Conservation (phyloP, 1,284 basidiomycete species). For the Cryptococcus sp. region DNA sequence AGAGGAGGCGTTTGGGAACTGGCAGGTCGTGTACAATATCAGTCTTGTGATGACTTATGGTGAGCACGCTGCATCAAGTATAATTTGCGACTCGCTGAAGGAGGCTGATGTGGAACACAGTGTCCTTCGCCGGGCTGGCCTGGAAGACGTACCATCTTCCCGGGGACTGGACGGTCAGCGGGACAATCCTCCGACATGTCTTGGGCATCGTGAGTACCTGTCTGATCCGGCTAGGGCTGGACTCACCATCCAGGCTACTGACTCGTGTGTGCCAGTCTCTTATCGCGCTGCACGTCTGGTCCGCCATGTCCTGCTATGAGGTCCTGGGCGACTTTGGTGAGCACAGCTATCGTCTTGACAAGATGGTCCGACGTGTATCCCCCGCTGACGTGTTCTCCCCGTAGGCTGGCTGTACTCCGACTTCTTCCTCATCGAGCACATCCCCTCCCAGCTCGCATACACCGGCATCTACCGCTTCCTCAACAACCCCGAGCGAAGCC, state of each 20-base stretch:
- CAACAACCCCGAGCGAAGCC: slow-evolving; percentile 88
- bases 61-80: slow-evolving; percentile 50
- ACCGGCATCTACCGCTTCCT: slow-evolving; percentile 95
- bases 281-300: slow-evolving; percentile 86
- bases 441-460: slow-evolving; percentile 85
- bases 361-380: not conserved
- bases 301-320: slow-evolving; percentile 82
- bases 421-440: slow-evolving; percentile 90
- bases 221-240: too few species aligned
- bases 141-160: slow-evolving; percentile 84
- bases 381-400: not conserved
- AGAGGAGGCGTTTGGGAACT: slow-evolving; percentile 87
- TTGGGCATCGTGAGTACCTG: slow-evolving; percentile 65
- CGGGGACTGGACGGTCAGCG: slow-evolving; percentile 80
- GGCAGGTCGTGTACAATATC: slow-evolving; percentile 91
- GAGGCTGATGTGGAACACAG: slow-evolving; percentile 50
- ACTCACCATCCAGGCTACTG: slow-evolving; percentile 11
- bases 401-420: slow-evolving; percentile 95
- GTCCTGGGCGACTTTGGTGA: slow-evolving; percentile 87
- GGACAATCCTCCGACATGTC: slow-evolving; percentile 81
- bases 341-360: slow-evolving; percentile 11
- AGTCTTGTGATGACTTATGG: slow-evolving; percentile 93
- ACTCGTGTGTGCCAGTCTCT: slow-evolving; percentile 59
- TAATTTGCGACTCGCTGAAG: too few species aligned
- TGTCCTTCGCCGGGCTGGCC: slow-evolving; percentile 73